A percentile compares a stretch with the other conserved stretches of the same genome.
These are phyloP conservation scores for Corymbia calophylla DNA, from an alignment of 441 rosid genomes.

Conservation along the genomic window DNA sequence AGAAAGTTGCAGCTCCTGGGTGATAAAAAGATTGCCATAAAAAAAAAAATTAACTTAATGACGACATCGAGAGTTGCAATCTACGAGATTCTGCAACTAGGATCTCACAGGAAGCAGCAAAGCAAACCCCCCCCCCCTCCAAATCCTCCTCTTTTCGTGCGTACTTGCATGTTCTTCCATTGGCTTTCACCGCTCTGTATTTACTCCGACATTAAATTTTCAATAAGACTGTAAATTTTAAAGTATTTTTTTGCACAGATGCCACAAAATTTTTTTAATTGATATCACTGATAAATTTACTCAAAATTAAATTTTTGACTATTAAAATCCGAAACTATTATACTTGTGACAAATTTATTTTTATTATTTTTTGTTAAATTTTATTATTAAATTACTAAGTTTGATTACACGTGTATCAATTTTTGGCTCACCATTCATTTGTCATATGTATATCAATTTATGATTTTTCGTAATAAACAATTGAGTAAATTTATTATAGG, in stretches of 20 bases:
- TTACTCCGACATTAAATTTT: not conserved
- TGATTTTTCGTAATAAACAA: too few relatives aligned
- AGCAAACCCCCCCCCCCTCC: not conserved
- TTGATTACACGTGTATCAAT: too few relatives aligned
- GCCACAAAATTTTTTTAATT: too few relatives aligned
- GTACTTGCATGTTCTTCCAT: not conserved
- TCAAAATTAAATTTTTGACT: too few relatives aligned
- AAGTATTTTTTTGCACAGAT: not conserved
- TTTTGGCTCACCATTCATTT: too few relatives aligned
- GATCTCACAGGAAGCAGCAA: not conserved
- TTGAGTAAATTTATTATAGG: fast-evolving
- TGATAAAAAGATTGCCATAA: not conserved
- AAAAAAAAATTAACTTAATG: not conserved
- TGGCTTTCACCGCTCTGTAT: not conserved
- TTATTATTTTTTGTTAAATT: too few relatives aligned
- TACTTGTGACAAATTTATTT: too few relatives aligned
- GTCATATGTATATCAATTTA: too few relatives aligned
- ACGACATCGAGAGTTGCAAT: not conserved
- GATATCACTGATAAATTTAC: too few relatives aligned
- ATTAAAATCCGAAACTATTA: too few relatives aligned
- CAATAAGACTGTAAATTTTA: not conserved
- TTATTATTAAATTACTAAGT: too few relatives aligned
- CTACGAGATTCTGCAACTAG: not conserved
- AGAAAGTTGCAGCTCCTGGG: not conserved
- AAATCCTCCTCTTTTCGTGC: not conserved